Percentiles rank a stretch among this genome's conserved stretches.
Conservation (phyloP, 345 rosid genomes). For the Aurinia saxatilis region DNA sequence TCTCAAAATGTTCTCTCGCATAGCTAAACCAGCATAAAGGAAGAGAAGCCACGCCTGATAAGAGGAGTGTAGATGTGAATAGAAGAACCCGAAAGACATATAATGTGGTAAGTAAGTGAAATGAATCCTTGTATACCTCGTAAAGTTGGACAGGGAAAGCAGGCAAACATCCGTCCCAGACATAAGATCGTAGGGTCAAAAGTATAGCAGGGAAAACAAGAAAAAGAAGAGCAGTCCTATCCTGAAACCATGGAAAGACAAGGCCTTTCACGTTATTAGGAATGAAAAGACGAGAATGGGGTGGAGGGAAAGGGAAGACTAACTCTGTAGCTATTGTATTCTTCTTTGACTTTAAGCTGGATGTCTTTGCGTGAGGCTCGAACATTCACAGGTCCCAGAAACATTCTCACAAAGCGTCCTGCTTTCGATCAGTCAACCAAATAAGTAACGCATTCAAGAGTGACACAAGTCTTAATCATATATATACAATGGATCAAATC, state of each 20-base stretch:
- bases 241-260: slow-evolving; percentile 42
- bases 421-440: slow-evolving; percentile 8
- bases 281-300: neutral
- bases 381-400: slow-evolving; percentile 94
- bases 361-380: slow-evolving; percentile 81
- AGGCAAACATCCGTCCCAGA: slow-evolving; percentile 90
- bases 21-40: slow-evolving; percentile 90
- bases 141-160: slow-evolving; percentile 95
- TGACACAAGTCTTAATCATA: neutral
- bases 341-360: slow-evolving; percentile 96
- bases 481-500: neutral
- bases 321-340: slow-evolving; percentile 91
- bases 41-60: slow-evolving; percentile 87
- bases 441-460: neutral
- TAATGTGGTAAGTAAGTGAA: neutral
- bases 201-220: slow-evolving; percentile 80
- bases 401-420: slow-evolving; percentile 75
- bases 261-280: neutral
- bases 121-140: slow-evolving; percentile 42
- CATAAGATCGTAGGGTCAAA: slow-evolving; percentile 61
- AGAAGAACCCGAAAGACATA: neutral
- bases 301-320: neutral
- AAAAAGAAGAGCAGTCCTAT: slow-evolving; percentile 87
- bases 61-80: neutral
- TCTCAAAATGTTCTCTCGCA: slow-evolving; percentile 89